Conservation (phyloP, 2,329 filamentous ascomycete species). For the Cladosporium velox region DNA sequence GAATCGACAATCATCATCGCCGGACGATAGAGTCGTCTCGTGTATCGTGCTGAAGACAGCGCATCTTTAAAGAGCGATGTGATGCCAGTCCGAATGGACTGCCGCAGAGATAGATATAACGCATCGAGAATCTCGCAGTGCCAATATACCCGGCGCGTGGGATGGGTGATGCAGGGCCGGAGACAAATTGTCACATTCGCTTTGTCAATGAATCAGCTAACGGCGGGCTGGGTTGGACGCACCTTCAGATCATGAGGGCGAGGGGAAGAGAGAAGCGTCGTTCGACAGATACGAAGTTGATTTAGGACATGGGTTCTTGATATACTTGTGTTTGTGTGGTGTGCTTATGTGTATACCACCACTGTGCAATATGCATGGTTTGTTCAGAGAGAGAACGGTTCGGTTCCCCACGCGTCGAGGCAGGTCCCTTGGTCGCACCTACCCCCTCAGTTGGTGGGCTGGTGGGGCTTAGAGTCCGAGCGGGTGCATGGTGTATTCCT, state of each 20-base stretch:
- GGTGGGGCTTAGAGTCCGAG: not conserved
- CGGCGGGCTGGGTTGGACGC: not conserved
- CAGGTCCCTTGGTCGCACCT: not conserved
- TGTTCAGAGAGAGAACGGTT: not conserved
- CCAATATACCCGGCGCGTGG: not conserved
- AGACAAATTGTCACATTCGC: not conserved
- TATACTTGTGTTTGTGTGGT: not conserved
- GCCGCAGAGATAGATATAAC: not conserved
- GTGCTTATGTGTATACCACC: not conserved
- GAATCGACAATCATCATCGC: too few relatives aligned
- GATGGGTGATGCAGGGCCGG: not conserved
- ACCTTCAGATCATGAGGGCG: not conserved
- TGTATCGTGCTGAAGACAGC: too few relatives aligned
- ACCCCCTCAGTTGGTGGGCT: not conserved
- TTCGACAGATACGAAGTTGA: not conserved
- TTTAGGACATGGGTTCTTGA: not conserved
- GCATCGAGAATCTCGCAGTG: not conserved
- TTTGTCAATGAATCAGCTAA: slow-evolving; percentile 7
- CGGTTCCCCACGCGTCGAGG: not conserved
- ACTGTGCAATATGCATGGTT: not conserved
- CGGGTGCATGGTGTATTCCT: not conserved
- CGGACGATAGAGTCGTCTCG: too few relatives aligned
- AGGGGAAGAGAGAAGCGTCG: not conserved
- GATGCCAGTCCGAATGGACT: too few relatives aligned
- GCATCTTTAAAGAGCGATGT: too few relatives aligned